Percentiles rank a stretch among this genome's conserved stretches.
Evolutionary conservation across 495 filamentous ascomycete species (phyloP).

Genomic region (Penicillium chermesinum): DNA sequence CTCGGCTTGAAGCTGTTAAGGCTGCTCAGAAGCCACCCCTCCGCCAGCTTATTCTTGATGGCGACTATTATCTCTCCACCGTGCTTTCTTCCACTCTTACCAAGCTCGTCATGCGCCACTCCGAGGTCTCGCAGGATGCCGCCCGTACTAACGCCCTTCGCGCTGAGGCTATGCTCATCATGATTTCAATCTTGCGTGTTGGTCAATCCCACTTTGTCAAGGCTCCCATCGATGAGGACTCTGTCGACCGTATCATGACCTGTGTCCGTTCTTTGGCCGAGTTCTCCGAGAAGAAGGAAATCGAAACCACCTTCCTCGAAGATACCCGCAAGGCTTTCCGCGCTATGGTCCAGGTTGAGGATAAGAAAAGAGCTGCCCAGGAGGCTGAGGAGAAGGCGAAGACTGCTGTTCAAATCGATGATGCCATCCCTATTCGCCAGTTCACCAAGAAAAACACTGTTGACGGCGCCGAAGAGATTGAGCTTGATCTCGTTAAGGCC

Average conservation of each 20-base stretch:
- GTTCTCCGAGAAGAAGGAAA: constrained; percentile 79
- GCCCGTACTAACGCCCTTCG: constrained; percentile 90
- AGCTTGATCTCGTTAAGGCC: constrained; percentile 87
- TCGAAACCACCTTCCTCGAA: constrained; percentile 89
- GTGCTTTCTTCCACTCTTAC: constrained; percentile 93
- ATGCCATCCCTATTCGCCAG: constrained; percentile 87
- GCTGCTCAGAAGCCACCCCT: constrained; percentile 95
- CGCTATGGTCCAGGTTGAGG: constrained; percentile 96
- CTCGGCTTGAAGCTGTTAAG: constrained; percentile 93
- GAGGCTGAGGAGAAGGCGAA: constrained; percentile 89
- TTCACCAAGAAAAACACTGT: constrained; percentile 85
- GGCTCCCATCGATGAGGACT: constrained; percentile 95
- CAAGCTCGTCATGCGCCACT: constrained; percentile 97
- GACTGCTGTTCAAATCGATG: constrained; percentile 90
- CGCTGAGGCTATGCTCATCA: constrained; percentile 98
- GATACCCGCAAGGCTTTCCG: constrained; percentile 95
- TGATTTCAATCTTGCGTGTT: constrained; percentile 97
- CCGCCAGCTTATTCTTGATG: constrained; percentile 91
- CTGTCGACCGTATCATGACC: constrained; percentile 93
- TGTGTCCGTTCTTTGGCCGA: constrained; percentile 91
- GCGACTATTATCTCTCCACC: constrained; percentile 94
- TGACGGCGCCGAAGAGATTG: constrained; percentile 80
- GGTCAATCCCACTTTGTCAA: constrained; percentile 98
- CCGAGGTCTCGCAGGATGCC: constrained; percentile 82
- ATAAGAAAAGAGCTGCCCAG: constrained; percentile 92